Evolutionary conservation across 1,284 basidiomycete genomes (phyloP), one percentile per base, ranked within the genome.

Genomic region (Chiua sp.): DNA sequence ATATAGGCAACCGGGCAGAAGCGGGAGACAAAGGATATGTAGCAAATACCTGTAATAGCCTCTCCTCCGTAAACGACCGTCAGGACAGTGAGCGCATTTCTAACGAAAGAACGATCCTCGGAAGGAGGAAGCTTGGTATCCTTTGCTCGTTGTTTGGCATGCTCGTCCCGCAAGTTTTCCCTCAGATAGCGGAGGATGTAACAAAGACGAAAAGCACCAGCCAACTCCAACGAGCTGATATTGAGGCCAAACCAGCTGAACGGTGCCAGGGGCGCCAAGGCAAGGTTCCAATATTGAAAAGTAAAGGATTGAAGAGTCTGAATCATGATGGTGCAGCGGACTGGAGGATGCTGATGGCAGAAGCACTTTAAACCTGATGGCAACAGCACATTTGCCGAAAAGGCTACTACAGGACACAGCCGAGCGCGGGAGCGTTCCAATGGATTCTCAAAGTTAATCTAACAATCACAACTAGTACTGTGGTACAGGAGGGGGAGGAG

Each of bases 21-120:
- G 15, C 35, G 42, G 13, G 47, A 56, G 30, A 30, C 6, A 26
- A 54, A 47, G 46, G 22, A 33, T 76, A 57, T 64, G n/a, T n/a
- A n/a, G n/a, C n/a, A n/a, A n/a, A n/a, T n/a, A 90, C 90, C 81
- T 60, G 80, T 80, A 53, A 91, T 74, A 2, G 85, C 86, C 72
- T 91, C 89, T 15, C 90, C 90, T 20, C 90, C 91, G 66, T 87
- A 91, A 0, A 91, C 89, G 37, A 91, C 85, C 12, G 85, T 75
- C 37, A 91, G 76, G 0, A 86, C 86, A 3, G 87, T 80, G 3
- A 81, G 68, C 3, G 82, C 73, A 64, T 84, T 84, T 65, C 86
- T 82, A 47, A 81, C 77, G 63, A 89, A 87, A 2, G 87, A 87
- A 20, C 77, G 74, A 35, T 76, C 68, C 66, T 90, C 88, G 16